Evolutionary conservation across 768 basidiomycete species (phyloP), one percentile per base, ranked within the genome.

Genomic region (Pleurotus giganteus): DNA sequence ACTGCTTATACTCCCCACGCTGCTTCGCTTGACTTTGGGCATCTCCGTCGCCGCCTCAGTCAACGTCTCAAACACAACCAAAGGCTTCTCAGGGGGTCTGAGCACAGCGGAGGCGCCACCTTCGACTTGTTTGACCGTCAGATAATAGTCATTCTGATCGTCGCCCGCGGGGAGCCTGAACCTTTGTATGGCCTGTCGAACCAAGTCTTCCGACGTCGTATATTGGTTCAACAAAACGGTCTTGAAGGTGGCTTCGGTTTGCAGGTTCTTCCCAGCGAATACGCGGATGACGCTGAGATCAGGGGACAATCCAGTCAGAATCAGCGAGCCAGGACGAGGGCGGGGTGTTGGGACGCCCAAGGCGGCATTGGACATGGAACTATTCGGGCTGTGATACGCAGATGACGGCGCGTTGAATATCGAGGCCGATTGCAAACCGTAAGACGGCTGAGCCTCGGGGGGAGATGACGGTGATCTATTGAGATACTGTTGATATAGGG

Each of bases 191-290:
- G 95, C 92, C 73, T 99, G 97, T 54, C 83, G 80, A 47, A 98
- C 81, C 37, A 99, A 83, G 56, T 97, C 96, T 0, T 78, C 72
- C 0, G 92, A 83, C 0, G 88, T 89, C 0, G 96, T 98, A 0
- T 85, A 85, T 4, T 89, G 75, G 63, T 95, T 98, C 54, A 98
- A 80, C 15, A 98, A 72, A 1, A 96, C 97, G 4, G 97, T 98
- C 75, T 98, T 98, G 81, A 99, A 99, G 4, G 96, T 97, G 2
- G 94, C 93, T 62, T 98, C 95, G 0, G 94, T 92, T 66, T 94
- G 86, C 59, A 98, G 67, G 60, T 91, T 80, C 60, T 88, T 85
- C 26, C 96, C 97, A 0, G 96, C 95, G 65, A 99, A 99, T 34
- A 99, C 85, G 23, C 97, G 90, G 47, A 99, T 87, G 58, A 99